phyloP scores from a whole-genome alignment of 306 rosid genomes.

The Acmispon strigosus region DNA sequence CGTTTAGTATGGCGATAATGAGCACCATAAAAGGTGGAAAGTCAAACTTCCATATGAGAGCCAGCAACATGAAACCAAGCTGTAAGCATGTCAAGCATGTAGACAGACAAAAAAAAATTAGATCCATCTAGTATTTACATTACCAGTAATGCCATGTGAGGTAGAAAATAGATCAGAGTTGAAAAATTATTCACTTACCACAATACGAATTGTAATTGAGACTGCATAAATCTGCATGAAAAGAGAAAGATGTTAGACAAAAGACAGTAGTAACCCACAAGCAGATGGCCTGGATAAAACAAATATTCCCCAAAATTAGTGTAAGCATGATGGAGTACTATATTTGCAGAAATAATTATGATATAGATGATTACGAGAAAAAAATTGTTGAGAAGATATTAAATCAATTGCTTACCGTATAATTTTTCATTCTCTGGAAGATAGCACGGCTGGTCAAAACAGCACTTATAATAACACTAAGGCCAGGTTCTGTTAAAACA shows the following conservation, averaged over 20 bases:
- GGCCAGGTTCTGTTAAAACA: slow-evolving; percentile 95
- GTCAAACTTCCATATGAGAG: slow-evolving; percentile 90
- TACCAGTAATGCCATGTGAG: not conserved
- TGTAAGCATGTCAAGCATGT: slow-evolving; percentile 37
- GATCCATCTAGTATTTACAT: not conserved
- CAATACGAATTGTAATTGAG: slow-evolving; percentile 96
- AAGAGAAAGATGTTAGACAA: slow-evolving; percentile 13
- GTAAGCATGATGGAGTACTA: not conserved
- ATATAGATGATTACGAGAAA: not conserved
- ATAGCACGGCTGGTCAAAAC: slow-evolving; percentile 97
- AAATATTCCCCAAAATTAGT: not conserved
- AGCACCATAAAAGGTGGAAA: slow-evolving; percentile 99
- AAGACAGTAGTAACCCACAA: not conserved
- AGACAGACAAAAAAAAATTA: slow-evolving; percentile 12
- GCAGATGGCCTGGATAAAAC: not conserved
- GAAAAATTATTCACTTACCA: slow-evolving; percentile 52
- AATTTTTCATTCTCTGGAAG: slow-evolving; percentile 98
- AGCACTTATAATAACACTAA: slow-evolving; percentile 95
- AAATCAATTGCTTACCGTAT: slow-evolving; percentile 60
- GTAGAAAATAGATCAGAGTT: not conserved
- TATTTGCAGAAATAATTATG: not conserved
- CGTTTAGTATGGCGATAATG: slow-evolving; percentile 90
- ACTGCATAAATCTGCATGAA: slow-evolving; percentile 89
- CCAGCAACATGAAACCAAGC: slow-evolving; percentile 99
- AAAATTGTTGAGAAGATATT: not conserved